phyloP scores from a whole-genome alignment of 2,329 filamentous ascomycete species.

The Colletotrichum aenigma region DNA sequence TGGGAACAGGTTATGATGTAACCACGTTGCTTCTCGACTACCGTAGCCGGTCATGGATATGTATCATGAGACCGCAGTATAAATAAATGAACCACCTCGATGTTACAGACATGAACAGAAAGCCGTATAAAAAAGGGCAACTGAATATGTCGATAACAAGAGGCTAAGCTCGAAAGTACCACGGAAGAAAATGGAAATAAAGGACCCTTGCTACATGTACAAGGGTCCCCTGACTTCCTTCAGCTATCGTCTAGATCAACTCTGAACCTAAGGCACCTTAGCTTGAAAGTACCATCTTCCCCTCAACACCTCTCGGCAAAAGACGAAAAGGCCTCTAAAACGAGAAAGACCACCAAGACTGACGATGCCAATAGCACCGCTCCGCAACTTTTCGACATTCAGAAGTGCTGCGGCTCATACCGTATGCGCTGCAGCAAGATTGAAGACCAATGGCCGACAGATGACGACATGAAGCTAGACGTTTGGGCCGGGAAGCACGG shows the following conservation, averaged over 20 bases:
- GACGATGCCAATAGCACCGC: background rate
- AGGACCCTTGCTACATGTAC: background rate
- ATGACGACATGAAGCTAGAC: background rate
- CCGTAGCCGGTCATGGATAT: background rate
- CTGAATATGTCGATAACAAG: background rate
- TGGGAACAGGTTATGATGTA: background rate
- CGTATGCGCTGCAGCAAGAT: background rate
- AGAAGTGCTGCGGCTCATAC: background rate
- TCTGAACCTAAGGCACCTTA: background rate
- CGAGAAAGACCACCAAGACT: background rate
- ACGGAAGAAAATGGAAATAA: background rate
- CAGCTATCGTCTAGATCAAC: background rate
- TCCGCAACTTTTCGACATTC: background rate
- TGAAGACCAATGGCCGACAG: background rate
- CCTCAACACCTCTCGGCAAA: background rate
- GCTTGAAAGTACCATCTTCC: background rate
- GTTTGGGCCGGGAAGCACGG: background rate
- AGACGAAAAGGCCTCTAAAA: background rate
- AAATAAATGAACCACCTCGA: background rate
- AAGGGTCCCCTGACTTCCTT: background rate
- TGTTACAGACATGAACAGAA: background rate
- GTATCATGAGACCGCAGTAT: background rate
- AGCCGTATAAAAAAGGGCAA: background rate
- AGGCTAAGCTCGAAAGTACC: background rate
- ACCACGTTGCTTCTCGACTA: background rate